phyloP scores from a whole-genome alignment of 805 yeast species.

The Candida takata region DNA sequence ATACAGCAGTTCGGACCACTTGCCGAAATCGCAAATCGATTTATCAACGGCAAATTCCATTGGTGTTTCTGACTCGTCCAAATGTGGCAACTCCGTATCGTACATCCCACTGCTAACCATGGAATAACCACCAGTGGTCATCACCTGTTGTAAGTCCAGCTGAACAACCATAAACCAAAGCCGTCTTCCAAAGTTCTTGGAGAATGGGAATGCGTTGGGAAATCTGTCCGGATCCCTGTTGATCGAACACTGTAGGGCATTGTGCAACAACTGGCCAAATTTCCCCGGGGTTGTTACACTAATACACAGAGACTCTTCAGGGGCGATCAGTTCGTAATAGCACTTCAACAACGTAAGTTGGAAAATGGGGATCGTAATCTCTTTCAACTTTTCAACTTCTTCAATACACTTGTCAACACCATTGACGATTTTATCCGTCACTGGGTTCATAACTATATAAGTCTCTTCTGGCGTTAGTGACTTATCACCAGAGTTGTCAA shows the following conservation, averaged over 20 bases:
- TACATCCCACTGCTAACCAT: slow-evolving; percentile 15
- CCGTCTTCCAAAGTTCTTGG: slow-evolving; percentile 18
- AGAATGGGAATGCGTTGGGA: neutral
- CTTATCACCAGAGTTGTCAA: slow-evolving; percentile 9
- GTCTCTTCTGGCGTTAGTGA: slow-evolving; percentile 6
- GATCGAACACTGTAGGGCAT: slow-evolving; percentile 17
- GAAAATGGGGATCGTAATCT: slow-evolving; percentile 11
- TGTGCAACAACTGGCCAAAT: slow-evolving; percentile 18
- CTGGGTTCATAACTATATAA: slow-evolving; percentile 17
- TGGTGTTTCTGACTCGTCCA: slow-evolving; percentile 18
- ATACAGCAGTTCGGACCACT: slow-evolving; percentile 10
- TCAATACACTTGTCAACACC: slow-evolving; percentile 10
- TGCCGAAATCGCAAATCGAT: slow-evolving; percentile 10
- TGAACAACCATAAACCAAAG: slow-evolving; percentile 19
- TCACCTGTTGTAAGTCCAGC: slow-evolving; percentile 17
- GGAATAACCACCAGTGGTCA: slow-evolving; percentile 19
- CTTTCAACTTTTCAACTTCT: slow-evolving; percentile 13
- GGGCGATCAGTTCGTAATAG: slow-evolving; percentile 14
- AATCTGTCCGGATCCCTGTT: slow-evolving; percentile 20
- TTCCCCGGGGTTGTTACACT: slow-evolving; percentile 11
- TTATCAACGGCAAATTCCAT: slow-evolving; percentile 17
- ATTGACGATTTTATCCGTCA: slow-evolving; percentile 7
- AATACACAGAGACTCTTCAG: slow-evolving; percentile 22
- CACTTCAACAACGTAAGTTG: slow-evolving; percentile 16
- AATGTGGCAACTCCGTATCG: slow-evolving; percentile 21